Evolutionary conservation across 2,329 filamentous ascomycete genomes (phyloP).

Genomic region (Raffaelea ambrosiae): DNA sequence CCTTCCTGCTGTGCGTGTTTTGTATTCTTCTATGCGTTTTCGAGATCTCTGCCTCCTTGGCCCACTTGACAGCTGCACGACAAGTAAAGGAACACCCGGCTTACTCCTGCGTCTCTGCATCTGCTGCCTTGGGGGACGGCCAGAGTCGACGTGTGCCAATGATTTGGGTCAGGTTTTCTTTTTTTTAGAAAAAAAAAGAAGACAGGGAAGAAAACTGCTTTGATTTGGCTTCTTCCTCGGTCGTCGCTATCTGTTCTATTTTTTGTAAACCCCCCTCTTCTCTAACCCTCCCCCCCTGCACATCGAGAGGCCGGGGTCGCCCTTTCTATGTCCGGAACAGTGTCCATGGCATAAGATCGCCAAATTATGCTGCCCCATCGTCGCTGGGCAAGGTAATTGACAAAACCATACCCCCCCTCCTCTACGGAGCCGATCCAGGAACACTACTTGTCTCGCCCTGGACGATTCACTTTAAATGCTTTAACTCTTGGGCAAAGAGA

Average conservation of each 20-base stretch:
- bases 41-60: constrained; percentile 23
- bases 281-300: not conserved
- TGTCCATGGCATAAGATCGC: constrained; percentile 48
- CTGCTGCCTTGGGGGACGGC: too few species aligned
- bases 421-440: constrained; percentile 21
- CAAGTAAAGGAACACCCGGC: not conserved
- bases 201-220: not conserved
- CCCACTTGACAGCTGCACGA: constrained; percentile 4
- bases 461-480: constrained; percentile 38
- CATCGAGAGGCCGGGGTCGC: not conserved
- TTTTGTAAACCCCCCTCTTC: not conserved
- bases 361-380: constrained; percentile 48
- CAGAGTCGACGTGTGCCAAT: too few species aligned
- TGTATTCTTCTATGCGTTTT: constrained; percentile 31
- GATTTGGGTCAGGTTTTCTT: not conserved
- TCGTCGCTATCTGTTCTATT: not conserved
- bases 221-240: not conserved
- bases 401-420: constrained; percentile 24
- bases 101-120: too few species aligned
- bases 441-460: constrained; percentile 40
- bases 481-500: constrained; percentile 33
- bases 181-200: not conserved
- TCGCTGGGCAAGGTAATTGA: constrained; percentile 35
- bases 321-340: constrained; percentile 44
- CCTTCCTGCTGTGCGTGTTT: constrained; percentile 27